Conservation (phyloP, 1,284 basidiomycete species). For the Vanrija humicola region DNA sequence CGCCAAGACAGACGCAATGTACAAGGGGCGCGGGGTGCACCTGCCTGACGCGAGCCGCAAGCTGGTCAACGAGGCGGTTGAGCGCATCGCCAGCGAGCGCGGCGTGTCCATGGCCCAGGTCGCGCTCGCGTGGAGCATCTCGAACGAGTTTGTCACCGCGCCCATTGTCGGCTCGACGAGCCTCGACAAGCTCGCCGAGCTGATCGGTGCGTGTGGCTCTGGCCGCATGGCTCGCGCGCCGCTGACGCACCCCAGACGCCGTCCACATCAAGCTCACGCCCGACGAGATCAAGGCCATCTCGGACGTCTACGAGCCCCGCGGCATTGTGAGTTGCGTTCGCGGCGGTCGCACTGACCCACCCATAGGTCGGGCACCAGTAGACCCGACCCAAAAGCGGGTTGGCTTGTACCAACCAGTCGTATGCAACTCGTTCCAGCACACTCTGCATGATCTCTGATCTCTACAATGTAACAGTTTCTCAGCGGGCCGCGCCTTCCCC, state of each 20-base stretch:
- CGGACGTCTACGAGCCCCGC: conserved; percentile 50
- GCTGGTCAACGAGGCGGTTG: conserved; percentile 50
- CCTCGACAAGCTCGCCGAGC: conserved; percentile 35
- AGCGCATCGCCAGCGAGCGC: conserved; percentile 56
- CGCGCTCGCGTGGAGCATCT: conserved; percentile 55
- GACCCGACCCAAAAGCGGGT: too few species aligned
- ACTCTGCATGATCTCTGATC: too few species aligned
- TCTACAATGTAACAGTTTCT: too few species aligned
- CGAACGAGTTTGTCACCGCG: conserved; percentile 35
- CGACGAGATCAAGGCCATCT: conserved; percentile 56
- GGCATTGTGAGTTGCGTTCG: not conserved
- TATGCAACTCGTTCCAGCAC: too few species aligned
- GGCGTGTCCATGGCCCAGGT: conserved; percentile 59
- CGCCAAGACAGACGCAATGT: conserved; percentile 20
- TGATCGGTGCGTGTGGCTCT: conserved; percentile 25
- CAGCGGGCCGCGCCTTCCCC: too few species aligned
- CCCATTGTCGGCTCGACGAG: conserved; percentile 44
- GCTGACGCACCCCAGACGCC: conserved; percentile 6
- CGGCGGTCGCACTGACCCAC: too few species aligned
- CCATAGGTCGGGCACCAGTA: too few species aligned
- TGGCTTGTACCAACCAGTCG: too few species aligned
- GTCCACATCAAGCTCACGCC: conserved; percentile 47
- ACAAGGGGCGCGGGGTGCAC: conserved; percentile 9
- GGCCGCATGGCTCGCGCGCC: not conserved
- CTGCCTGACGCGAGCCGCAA: conserved; percentile 17